Percentiles rank a stretch among this genome's conserved stretches.
Conservation (phyloP, 108 stramenopile species). For the Nitzschia palea region DNA sequence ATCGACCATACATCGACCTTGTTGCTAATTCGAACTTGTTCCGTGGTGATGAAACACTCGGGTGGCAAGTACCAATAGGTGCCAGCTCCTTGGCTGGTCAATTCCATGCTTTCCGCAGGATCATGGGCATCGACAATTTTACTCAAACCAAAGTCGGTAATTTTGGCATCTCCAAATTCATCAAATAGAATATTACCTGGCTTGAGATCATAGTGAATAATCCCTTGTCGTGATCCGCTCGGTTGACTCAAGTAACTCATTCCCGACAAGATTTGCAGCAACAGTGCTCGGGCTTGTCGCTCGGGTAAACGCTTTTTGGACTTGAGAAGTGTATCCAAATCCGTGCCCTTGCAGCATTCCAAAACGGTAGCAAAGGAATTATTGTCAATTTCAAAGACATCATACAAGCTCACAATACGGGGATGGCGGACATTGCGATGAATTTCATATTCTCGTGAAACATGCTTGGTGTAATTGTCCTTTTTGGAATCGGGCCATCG, state of each 20-base stretch:
- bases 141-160: slow-evolving; percentile 98
- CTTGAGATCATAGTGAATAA: slow-evolving; percentile 99
- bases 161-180: slow-evolving; percentile 93
- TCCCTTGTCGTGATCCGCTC: slow-evolving; percentile 83
- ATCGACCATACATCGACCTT: slow-evolving; percentile 99
- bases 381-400: slow-evolving; percentile 98
- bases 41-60: slow-evolving; percentile 93
- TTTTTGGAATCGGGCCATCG: slow-evolving; percentile 95
- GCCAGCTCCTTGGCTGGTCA: slow-evolving; percentile 98
- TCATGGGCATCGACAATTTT: slow-evolving; percentile 86
- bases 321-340: slow-evolving; percentile 91
- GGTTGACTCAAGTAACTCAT: slow-evolving; percentile 94
- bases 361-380: slow-evolving; percentile 97
- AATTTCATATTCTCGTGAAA: slow-evolving; percentile 97
- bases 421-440: slow-evolving; percentile 95
- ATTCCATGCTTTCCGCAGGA: slow-evolving; percentile 91
- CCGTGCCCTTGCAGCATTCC: slow-evolving; percentile 94
- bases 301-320: slow-evolving; percentile 80
- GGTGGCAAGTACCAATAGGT: slow-evolving; percentile 99
- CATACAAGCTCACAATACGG: slow-evolving; percentile 94
- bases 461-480: slow-evolving; percentile 96
- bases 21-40: slow-evolving; percentile 84
- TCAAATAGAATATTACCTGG: slow-evolving; percentile 96
- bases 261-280: slow-evolving; percentile 94
- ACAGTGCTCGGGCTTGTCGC: slow-evolving; percentile 87